A percentile compares a stretch with the other conserved stretches of the same genome.
These are phyloP conservation scores for Paracoccidioides lutzii DNA, from an alignment of 2,329 filamentous ascomycete species.

Conservation along the genomic window DNA sequence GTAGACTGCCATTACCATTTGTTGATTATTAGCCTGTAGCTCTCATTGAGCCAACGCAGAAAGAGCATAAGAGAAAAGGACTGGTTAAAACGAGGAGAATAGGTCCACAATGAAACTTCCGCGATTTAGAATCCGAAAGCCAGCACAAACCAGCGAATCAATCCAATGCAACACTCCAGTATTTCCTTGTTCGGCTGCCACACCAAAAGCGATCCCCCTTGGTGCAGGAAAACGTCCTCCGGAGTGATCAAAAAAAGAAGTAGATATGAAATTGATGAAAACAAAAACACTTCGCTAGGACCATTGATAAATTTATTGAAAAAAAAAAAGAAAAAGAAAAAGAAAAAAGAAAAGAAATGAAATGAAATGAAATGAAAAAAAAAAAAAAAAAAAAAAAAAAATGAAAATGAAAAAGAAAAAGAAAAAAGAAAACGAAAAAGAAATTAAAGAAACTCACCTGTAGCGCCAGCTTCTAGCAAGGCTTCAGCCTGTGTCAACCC, in stretches of 20 bases:
- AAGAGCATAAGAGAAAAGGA: not conserved
- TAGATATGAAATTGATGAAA: no score
- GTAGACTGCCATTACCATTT: constrained; percentile 28
- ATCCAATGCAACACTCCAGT: no score
- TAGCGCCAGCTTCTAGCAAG: constrained; percentile 62
- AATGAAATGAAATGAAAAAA: not conserved
- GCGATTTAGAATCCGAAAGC: no score
- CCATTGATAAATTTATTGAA: no score
- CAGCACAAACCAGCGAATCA: no score
- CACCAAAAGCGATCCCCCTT: no score
- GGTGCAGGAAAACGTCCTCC: no score
- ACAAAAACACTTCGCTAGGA: no score
- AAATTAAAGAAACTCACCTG: constrained; percentile 15
- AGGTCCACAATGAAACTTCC: no score
- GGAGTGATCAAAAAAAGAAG: no score
- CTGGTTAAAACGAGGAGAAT: no score
- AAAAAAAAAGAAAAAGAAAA: not conserved
- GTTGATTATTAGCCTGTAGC: not conserved
- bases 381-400: not conserved
- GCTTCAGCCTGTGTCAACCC: constrained; percentile 64
- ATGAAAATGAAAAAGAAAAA: not conserved
- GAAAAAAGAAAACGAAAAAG: not conserved
- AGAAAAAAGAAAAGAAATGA: not conserved
- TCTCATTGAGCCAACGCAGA: not conserved
- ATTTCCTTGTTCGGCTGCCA: no score